phyloP scores from a whole-genome alignment of 2,329 filamentous ascomycete genomes.

The Tolypocladium ovalisporum region DNA sequence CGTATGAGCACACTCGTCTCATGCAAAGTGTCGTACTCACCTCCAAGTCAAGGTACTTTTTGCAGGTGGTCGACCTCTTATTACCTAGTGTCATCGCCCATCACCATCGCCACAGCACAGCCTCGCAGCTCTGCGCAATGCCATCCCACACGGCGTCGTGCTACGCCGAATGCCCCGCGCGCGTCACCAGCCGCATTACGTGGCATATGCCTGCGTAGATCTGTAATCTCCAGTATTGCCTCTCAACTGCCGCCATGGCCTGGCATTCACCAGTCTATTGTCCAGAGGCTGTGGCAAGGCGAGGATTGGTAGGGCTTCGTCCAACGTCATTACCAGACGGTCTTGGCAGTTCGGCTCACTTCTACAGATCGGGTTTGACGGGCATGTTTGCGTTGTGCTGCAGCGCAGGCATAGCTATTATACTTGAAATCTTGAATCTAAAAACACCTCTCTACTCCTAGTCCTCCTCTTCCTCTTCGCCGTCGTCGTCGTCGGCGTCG shows the following conservation, averaged over 20 bases:
- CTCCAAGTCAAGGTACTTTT: no score
- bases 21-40: no score
- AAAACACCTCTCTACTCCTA: background rate
- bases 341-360: background rate
- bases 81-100: background rate
- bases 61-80: background rate
- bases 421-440: background rate
- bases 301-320: background rate
- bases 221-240: background rate
- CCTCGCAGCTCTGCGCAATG: constrained; percentile 7
- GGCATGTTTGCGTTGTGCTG: background rate
- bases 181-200: background rate
- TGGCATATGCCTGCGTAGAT: background rate
- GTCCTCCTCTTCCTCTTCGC: constrained; percentile 14
- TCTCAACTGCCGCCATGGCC: background rate
- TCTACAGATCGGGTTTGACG: no score
- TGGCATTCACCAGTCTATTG: background rate
- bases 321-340: background rate
- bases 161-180: background rate
- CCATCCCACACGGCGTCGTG: background rate
- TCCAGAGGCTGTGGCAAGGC: background rate
- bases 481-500: constrained; percentile 24
- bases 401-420: background rate
- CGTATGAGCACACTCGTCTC: no score
- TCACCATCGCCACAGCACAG: constrained; percentile 5